Evolutionary conservation across 2,329 filamentous ascomycete genomes (phyloP).

Genomic region (Xylariaceae sp.): DNA sequence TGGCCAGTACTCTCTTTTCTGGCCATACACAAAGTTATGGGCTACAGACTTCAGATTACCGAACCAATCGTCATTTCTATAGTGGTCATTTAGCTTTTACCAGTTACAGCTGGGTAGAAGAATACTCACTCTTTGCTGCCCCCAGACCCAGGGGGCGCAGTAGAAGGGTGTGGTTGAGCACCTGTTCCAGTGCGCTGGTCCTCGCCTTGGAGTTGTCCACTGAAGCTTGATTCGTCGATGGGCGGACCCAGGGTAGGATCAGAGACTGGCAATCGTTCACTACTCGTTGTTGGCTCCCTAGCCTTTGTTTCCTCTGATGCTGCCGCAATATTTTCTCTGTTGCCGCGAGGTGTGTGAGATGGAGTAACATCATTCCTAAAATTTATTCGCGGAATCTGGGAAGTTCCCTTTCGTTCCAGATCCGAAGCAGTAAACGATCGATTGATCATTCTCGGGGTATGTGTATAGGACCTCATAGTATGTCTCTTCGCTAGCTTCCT

Average conservation of each 20-base stretch:
- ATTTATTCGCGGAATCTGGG: background rate
- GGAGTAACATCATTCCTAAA: background rate
- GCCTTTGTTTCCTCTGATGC: background rate
- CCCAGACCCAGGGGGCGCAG: background rate
- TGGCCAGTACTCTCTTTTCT: slow-evolving; percentile 2
- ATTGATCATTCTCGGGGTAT: background rate
- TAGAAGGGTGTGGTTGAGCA: background rate
- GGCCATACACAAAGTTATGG: slow-evolving; percentile 8
- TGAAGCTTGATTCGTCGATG: background rate
- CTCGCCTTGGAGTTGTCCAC: background rate
- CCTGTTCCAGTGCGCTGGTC: background rate
- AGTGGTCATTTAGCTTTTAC: background rate
- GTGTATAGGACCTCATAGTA: background rate
- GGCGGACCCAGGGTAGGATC: background rate
- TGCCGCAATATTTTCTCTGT: background rate
- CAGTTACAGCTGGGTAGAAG: background rate
- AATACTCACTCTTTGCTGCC: slow-evolving; percentile 4
- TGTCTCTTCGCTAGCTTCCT: slow-evolving; percentile 2
- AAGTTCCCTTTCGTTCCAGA: background rate
- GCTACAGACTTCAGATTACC: background rate
- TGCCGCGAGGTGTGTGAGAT: background rate
- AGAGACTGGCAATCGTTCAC: background rate
- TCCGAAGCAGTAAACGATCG: background rate
- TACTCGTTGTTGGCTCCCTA: background rate
- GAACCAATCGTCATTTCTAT: slow-evolving; percentile 8